Evolutionary conservation across 306 rosid genomes (phyloP).

Genomic region (Quillaja saponaria): DNA sequence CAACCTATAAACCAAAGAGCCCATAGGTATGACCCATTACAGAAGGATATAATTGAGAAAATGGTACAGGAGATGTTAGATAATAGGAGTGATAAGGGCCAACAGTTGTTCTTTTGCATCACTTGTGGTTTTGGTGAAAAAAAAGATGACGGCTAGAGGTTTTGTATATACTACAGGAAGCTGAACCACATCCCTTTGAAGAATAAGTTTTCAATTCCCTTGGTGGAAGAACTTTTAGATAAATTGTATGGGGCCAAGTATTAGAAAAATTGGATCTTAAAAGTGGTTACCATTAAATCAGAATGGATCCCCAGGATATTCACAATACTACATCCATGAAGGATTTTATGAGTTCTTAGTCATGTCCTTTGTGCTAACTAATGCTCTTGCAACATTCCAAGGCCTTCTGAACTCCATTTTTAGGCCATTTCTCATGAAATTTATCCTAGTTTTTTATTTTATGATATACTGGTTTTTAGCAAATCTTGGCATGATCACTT

Average conservation of each 20-base stretch:
- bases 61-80: neutral
- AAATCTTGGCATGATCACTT: neutral
- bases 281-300: neutral
- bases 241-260: neutral
- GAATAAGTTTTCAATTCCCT: neutral
- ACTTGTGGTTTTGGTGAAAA: neutral
- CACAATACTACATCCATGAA: too few relatives aligned
- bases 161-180: neutral
- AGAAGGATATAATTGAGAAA: too few relatives aligned
- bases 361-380: too few relatives aligned
- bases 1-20: too few relatives aligned
- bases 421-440: neutral
- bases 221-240: neutral
- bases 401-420: neutral
- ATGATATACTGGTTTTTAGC: neutral
- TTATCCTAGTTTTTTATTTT: neutral
- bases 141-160: neutral
- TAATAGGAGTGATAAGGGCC: neutral
- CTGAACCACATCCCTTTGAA: neutral
- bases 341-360: too few relatives aligned
- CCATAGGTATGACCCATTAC: too few relatives aligned
- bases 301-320: too few relatives aligned
- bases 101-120: neutral
- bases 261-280: neutral
- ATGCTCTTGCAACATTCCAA: neutral